Base-by-base conservation (phyloP, 495 filamentous ascomycete genomes). In the Xanthoparmelia taractica region DNA sequence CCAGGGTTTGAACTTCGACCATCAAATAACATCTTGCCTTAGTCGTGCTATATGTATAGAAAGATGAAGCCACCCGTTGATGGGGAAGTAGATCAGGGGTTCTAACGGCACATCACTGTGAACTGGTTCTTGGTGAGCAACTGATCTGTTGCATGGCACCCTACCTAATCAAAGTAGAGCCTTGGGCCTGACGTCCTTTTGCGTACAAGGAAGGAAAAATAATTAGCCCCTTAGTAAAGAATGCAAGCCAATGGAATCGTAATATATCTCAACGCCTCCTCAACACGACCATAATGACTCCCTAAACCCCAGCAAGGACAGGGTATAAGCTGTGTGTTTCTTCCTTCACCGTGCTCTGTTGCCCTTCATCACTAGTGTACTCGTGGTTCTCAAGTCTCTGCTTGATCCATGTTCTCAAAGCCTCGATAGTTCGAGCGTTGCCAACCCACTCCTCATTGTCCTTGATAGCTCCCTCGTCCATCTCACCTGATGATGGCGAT, bases 381-480 rank as follows among this genome's bases (percentile, higher is more conserved):
- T 91, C 80, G 37, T 77, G 76, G 18, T 59, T 58, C 63, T 87
- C 79, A 27, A 95, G 75, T 25, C 86, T 78, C 23, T 85, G 78
- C 33, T 81, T 80, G 67, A 96, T 82, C 67, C 84, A 84, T 45
- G 82, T 80, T 41, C 89, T 81, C 52, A 96, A 79, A 47, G 78
- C 81, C 74, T 95, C 91, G 58, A 95, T 85, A 45, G 87, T 80
- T 34, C 91, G 88, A 63, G 91, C 85, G 73, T 92, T 88, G 69
- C 92, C 87, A 15, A 96, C 82, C 91, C 90, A 95, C 41, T 81
- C 79, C 64, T 90, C 88, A 67, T 93, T 84, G 57, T 75, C 76
- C n/a, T 76, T 74, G 38, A 73, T 71, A 31, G 70, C 71, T 72
- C 75, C 71, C 75, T 78, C 67, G 72, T 79, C 68, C 40, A 76